Base-by-base conservation (phyloP, 1,139 yeast species). In the Scheffersomyces stambukii region DNA sequence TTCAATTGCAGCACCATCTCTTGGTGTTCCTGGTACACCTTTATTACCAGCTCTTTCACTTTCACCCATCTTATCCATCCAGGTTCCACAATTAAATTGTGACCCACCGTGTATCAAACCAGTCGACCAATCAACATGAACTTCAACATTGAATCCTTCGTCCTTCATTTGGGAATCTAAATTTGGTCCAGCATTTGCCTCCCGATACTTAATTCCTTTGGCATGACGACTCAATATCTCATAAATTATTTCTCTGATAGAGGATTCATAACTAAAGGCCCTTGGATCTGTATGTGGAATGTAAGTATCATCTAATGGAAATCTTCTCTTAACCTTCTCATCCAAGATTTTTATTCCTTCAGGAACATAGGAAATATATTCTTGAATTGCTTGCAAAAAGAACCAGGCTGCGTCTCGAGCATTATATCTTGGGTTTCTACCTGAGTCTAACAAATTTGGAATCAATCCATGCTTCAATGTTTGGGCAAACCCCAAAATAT, bases 31-130 rank as follows among this genome's bases (percentile, higher is more conserved):
- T 1, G 98, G 98, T 22, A 75, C 66, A 10, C 98, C 98, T 47
- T 80, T 82, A 36, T 78, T 81, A 1, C 84, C 82, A 0, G 98
- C 96, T 35, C 58, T 64, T 29, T 59, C 76, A 49, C 95, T 84
- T 60, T 91, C 98, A 13, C 98, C 98, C 97, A 91, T 91, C 61
- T 91, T 91, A 58, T 91, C 98, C 96, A 89, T 91, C 98, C 98
- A 91, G 0, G 98, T 91, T 13, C 98, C 98, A 62, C 98, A 91
- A 50, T 91, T 91, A 54, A 61, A 75, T 52, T 83, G 95, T 31
- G 85, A 84, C 2, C 98, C 98, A 26, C 98, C 98, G 54, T 78
- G 83, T 5, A 89, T 65, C 25, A 91, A 61, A 0, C 98, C 98
- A 15, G 83, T 88, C 0, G 63, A 49, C 97, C 97, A 91, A 52